Evolutionary conservation across 2,329 filamentous ascomycete genomes (phyloP), one percentile per base, ranked within the genome.

Genomic region (Cladophialophora carrionii): DNA sequence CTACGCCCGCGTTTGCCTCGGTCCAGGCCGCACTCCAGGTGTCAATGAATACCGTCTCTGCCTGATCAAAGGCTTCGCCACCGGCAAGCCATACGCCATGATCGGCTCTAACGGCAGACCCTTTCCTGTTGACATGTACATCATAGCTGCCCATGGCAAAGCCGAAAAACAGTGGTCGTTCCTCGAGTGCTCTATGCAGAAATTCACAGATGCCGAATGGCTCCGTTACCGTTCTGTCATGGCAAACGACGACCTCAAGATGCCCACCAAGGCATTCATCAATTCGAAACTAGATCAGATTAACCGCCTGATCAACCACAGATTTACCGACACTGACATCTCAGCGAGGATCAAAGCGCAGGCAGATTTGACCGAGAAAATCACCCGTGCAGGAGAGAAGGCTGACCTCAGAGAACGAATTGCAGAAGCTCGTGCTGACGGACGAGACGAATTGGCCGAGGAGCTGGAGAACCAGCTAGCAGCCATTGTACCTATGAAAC

Each of bases 111-210:
- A 90, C 65, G 90, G 91, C 43, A 90, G 92, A 68, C 83, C 83
- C 3, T 90, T 96, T 72, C 86, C 90, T 34, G 96, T 92, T 0
- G 92, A 96, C 67, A 89, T 93, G 75, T 97, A 98, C 74, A 87
- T 91, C 34, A 81, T 88, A 61, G 88, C 91, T 49, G 88, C 91
- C 7, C 90, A 96, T 74, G 95, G 95, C 53, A 92, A 93, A 72
- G 84, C 90, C 0, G 85, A 92, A 74, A 90, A 89, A 75, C 88
- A 93, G 41, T 97, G 92, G 79, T 92, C 93, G 4, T 97, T 98
- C 77, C 89, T 95, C 67, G 89, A 89, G 68, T 93, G 94, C 74
- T 98, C 95, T 0, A 93, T 96, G 76, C 87, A 88, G 57, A 82
- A 84, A 49, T 90, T 98, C 73, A 91, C 90, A n/a, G 92, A 95